A percentile compares a stretch with the other conserved stretches of the same genome.
Conservation (phyloP, 2,329 filamentous ascomycete species). For the Mariannaea elegans region DNA sequence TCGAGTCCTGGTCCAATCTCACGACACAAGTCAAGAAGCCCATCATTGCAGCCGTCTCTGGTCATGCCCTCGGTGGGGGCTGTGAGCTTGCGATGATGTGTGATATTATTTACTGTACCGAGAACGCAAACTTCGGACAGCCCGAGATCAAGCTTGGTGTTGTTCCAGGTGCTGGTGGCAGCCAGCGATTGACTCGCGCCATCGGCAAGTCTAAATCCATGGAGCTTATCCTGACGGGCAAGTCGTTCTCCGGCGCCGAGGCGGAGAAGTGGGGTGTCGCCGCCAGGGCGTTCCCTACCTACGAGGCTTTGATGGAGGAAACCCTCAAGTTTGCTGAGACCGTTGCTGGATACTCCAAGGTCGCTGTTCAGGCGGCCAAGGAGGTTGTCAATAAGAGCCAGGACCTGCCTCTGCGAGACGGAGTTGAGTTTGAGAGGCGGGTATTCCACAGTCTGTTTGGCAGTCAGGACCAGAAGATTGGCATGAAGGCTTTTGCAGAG, state of each 20-base stretch:
- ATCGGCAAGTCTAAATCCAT: slow-evolving; percentile 88
- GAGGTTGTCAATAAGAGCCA: slow-evolving; percentile 99
- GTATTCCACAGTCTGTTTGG: slow-evolving; percentile 95
- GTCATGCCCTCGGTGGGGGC: slow-evolving; percentile 92
- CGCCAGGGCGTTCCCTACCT: slow-evolving; percentile 79
- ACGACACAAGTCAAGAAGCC: slow-evolving; percentile 90
- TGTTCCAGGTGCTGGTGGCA: slow-evolving; percentile 91
- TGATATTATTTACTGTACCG: slow-evolving; percentile 91
- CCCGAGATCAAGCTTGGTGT: slow-evolving; percentile 96
- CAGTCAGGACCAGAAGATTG: slow-evolving; percentile 96
- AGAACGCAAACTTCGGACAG: slow-evolving; percentile 89
- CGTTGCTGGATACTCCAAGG: slow-evolving; percentile 85
- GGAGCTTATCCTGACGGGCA: slow-evolving; percentile 89
- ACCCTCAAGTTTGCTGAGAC: slow-evolving; percentile 85
- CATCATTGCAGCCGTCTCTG: slow-evolving; percentile 92
- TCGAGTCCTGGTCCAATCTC: slow-evolving; percentile 91
- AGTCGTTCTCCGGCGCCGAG: slow-evolving; percentile 83
- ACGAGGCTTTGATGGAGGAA: slow-evolving; percentile 84
- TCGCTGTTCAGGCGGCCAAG: slow-evolving; percentile 91
- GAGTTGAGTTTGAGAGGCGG: slow-evolving; percentile 92
- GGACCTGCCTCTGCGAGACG: slow-evolving; percentile 85
- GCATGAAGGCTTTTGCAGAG: slow-evolving; percentile 93
- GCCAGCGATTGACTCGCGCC: slow-evolving; percentile 84
- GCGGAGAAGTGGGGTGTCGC: slow-evolving; percentile 92
- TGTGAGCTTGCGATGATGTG: slow-evolving; percentile 99